Conservation (phyloP, 352 stramenopile species). For the Halophytophthora batemanensis region DNA sequence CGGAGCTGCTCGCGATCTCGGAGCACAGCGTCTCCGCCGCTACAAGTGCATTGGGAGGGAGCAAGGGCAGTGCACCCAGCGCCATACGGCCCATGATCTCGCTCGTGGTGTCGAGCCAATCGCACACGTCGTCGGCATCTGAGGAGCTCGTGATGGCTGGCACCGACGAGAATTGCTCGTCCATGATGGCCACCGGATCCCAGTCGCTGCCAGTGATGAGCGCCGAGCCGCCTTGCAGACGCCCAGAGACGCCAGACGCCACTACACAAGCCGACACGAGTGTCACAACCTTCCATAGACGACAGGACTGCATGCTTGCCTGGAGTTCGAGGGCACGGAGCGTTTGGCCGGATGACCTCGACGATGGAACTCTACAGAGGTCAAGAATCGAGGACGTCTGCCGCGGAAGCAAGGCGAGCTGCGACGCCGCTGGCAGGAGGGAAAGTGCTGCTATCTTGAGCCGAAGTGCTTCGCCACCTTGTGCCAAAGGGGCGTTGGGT, state of each 20-base stretch:
- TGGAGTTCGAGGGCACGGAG: too few relatives aligned
- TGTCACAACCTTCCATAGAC: slow-evolving; percentile 2
- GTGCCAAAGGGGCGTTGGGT: too few relatives aligned
- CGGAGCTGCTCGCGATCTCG: slow-evolving; percentile 16
- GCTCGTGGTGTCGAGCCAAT: slow-evolving; percentile 36
- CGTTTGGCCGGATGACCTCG: too few relatives aligned
- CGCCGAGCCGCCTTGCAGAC: slow-evolving; percentile 1
- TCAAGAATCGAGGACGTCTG: too few relatives aligned
- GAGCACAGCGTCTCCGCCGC: slow-evolving; percentile 33
- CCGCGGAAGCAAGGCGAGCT: too few relatives aligned
- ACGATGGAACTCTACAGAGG: too few relatives aligned
- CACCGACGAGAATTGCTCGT: slow-evolving; percentile 34
- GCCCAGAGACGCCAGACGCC: slow-evolving; percentile 2
- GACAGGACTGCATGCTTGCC: slow-evolving; percentile 20
- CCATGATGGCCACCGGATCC: slow-evolving; percentile 23
- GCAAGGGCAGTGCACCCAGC: slow-evolving; percentile 27
- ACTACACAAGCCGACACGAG: slow-evolving; percentile 4
- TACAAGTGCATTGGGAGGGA: slow-evolving; percentile 32
- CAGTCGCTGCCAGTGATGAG: slow-evolving; percentile 13
- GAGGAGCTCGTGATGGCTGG: slow-evolving; percentile 24
- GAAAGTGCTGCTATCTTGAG: too few relatives aligned
- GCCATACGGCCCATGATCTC: slow-evolving; percentile 46
- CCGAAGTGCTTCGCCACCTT: too few relatives aligned
- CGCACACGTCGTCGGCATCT: slow-evolving; percentile 8
- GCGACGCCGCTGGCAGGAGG: too few relatives aligned